A percentile compares a stretch with the other conserved stretches of the same genome.
Evolutionary conservation across 1,284 basidiomycete species (phyloP).

Genomic region (Ceratobasidium sp.): DNA sequence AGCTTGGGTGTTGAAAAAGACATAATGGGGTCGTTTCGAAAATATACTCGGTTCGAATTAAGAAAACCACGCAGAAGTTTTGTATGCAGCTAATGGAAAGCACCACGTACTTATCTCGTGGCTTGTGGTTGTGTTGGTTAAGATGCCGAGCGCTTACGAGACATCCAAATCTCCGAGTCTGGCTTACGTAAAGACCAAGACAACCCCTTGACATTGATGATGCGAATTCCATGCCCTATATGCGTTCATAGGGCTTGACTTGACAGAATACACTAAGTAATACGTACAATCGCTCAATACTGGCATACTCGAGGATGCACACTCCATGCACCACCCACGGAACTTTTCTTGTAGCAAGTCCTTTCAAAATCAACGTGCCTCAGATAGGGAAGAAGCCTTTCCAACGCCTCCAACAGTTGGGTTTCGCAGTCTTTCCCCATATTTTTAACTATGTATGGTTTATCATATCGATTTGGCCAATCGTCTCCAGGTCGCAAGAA

Average conservation of each 20-base stretch:
- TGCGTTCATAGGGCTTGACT: not conserved
- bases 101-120: no score
- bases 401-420: not conserved
- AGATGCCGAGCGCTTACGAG: no score
- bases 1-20: no score
- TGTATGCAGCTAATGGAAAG: no score
- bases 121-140: no score
- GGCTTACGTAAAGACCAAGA: no score
- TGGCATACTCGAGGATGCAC: not conserved
- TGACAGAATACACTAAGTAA: not conserved
- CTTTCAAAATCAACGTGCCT: not conserved
- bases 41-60: no score
- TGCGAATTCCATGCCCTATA: not conserved
- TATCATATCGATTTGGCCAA: conserved; percentile 1
- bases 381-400: conserved; percentile 1
- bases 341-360: not conserved
- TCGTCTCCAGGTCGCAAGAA: conserved; percentile 3
- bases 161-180: no score
- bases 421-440: not conserved
- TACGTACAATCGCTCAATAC: not conserved
- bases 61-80: no score
- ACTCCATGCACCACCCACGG: not conserved
- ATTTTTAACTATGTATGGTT: not conserved
- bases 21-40: no score
- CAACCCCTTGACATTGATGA: no score